Evolutionary conservation across 176 grass and related monocot species (phyloP).

Genomic region (Elaeis guineensis): DNA sequence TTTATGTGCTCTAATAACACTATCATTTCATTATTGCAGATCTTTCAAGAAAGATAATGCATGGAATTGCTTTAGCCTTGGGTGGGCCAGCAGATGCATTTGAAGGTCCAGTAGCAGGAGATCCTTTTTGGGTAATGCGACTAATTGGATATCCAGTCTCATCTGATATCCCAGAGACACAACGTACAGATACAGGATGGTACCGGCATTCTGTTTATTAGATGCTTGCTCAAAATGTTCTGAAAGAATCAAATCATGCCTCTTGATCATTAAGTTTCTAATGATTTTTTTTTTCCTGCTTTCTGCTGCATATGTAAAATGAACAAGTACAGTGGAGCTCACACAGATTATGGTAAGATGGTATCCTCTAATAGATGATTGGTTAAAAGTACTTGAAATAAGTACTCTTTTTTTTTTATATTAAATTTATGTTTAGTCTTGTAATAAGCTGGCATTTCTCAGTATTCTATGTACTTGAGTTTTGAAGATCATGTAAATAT

Average conservation of each 20-base stretch:
- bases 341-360: constrained; percentile 90
- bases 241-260: not conserved
- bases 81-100: constrained; percentile 60
- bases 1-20: too few species aligned
- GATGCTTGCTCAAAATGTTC: not conserved
- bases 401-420: too few species aligned
- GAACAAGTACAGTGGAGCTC: constrained; percentile 70
- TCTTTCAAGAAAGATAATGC: constrained; percentile 92
- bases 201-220: constrained; percentile 17
- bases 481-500: too few species aligned
- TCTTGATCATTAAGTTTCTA: not conserved
- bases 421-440: too few species aligned
- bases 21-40: constrained; percentile 22
- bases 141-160: constrained; percentile 82
- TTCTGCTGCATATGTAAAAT: constrained; percentile 6
- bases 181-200: constrained; percentile 75
- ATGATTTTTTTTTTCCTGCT: not conserved
- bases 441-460: too few species aligned
- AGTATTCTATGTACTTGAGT: too few species aligned
- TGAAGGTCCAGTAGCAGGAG: constrained; percentile 47
- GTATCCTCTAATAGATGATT: not conserved
- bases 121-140: constrained; percentile 74
- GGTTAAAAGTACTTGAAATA: too few species aligned
- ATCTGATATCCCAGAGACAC: constrained; percentile 60
- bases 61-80: constrained; percentile 83